Evolutionary conservation across 371 early-diverging fungal genomes (phyloP).

Genomic region (Mortierella sp.): DNA sequence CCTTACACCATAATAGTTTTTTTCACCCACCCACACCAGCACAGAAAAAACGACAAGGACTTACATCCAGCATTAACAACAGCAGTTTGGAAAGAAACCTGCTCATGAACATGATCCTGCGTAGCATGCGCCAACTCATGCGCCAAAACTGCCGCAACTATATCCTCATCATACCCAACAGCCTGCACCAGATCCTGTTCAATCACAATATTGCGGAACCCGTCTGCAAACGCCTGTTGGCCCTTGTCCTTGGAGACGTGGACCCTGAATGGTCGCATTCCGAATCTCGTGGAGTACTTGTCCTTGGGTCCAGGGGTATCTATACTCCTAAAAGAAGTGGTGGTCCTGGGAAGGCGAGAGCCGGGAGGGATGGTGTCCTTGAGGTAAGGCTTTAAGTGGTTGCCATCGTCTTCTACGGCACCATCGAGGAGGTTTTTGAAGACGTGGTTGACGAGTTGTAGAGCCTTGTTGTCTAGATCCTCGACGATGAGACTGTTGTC

Average conservation of each 20-base stretch:
- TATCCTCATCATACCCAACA: conserved; percentile 6
- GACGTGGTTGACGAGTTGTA: neutral
- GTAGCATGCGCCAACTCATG: conserved; percentile 26
- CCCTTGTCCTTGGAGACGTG: neutral
- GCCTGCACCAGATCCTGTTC: neutral
- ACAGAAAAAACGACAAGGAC: neutral
- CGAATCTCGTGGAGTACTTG: neutral
- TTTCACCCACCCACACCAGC: neutral
- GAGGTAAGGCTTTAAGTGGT: neutral
- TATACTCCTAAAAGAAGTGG: neutral
- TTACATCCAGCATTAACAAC: neutral
- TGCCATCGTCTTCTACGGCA: neutral
- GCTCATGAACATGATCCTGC: conserved; percentile 19
- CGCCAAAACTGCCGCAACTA: conserved; percentile 20
- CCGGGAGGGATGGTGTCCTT: neutral
- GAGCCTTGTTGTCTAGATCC: neutral
- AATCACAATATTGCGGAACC: neutral
- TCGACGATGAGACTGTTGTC: neutral
- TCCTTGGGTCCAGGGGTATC: neutral
- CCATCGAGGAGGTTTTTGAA: neutral
- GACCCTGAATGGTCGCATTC: neutral
- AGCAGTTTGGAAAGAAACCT: neutral
- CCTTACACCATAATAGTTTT: no score
- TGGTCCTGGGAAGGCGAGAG: neutral
- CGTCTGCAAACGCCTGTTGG: neutral